These are phyloP conservation scores for Myrmaecium sp. DNA, from an alignment of 2,329 filamentous ascomycete species.

Conservation along the genomic window DNA sequence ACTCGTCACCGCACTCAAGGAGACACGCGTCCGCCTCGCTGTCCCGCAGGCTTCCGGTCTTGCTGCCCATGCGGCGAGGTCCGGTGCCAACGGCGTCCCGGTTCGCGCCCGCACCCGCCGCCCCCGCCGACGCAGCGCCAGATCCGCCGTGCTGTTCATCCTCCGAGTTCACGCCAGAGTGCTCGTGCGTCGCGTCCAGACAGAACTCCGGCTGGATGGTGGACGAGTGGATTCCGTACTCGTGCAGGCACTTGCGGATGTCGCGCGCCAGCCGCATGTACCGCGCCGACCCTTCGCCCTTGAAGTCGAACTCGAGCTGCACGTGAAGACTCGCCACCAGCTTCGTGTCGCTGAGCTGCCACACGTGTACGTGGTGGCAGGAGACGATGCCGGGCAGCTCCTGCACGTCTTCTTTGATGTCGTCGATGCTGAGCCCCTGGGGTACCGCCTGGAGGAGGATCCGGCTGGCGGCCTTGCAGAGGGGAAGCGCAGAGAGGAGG, in stretches of 20 bases:
- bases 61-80: conserved; percentile 11
- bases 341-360: conserved; percentile 93
- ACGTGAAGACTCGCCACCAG: conserved; percentile 86
- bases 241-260: conserved; percentile 77
- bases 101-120: conserved; percentile 7
- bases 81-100: background rate
- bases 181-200: conserved; percentile 26
- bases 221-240: conserved; percentile 88
- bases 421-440: conserved; percentile 68
- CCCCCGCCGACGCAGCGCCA: conserved; percentile 3
- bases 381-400: conserved; percentile 68
- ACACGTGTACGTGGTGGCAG: conserved; percentile 93
- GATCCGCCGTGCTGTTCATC: conserved; percentile 10
- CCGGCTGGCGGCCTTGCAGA: conserved; percentile 64
- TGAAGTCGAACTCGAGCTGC: conserved; percentile 78
- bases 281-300: conserved; percentile 55
- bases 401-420: conserved; percentile 86
- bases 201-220: conserved; percentile 89
- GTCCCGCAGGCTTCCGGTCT: conserved; percentile 19
- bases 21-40: conserved; percentile 19
- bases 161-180: conserved; percentile 17
- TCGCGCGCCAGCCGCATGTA: conserved; percentile 85
- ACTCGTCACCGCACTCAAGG: conserved; percentile 27
- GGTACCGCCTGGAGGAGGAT: conserved; percentile 92
- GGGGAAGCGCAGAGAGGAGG: conserved; percentile 55